These are phyloP conservation scores for Metarhizium brunneum DNA, from an alignment of 2,329 filamentous ascomycete species.

Conservation along the genomic window DNA sequence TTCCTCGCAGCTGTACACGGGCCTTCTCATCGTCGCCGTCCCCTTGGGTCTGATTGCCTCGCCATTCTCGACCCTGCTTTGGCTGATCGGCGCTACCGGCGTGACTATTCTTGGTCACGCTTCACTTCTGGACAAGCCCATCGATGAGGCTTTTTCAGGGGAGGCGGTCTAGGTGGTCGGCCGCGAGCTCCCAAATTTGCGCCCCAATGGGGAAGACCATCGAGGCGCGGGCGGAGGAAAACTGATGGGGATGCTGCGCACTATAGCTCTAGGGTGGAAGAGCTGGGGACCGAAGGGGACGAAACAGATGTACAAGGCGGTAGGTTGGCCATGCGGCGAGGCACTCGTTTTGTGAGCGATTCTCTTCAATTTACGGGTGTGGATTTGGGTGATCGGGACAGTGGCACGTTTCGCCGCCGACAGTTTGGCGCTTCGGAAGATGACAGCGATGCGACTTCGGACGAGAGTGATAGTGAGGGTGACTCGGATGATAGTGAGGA, in stretches of 20 bases:
- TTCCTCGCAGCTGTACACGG: slow-evolving; percentile 89
- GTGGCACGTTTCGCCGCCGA: slow-evolving; percentile 29
- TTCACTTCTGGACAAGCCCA: slow-evolving; percentile 92
- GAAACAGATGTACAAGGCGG: slow-evolving; percentile 46
- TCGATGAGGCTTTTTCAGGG: slow-evolving; percentile 99
- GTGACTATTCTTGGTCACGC: slow-evolving; percentile 94
- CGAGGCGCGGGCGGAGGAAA: slow-evolving; percentile 70
- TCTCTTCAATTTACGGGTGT: slow-evolving; percentile 51
- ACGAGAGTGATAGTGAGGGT: slow-evolving; percentile 17
- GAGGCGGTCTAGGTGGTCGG: slow-evolving; percentile 99
- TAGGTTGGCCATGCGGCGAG: slow-evolving; percentile 35
- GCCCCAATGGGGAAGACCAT: slow-evolving; percentile 99
- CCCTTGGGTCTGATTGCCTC: slow-evolving; percentile 80
- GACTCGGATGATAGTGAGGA: slow-evolving; percentile 29
- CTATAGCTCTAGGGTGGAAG: slow-evolving; percentile 46
- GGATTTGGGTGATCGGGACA: slow-evolving; percentile 39
- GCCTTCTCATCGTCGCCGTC: slow-evolving; percentile 71
- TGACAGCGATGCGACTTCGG: slow-evolving; percentile 23
- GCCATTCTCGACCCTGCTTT: slow-evolving; percentile 76
- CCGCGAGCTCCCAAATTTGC: slow-evolving; percentile 93
- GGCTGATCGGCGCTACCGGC: slow-evolving; percentile 92
- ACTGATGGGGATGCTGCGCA: slow-evolving; percentile 37
- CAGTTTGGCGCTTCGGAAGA: slow-evolving; percentile 21
- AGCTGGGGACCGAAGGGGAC: slow-evolving; percentile 54
- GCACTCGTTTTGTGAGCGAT: slow-evolving; percentile 48